Evolutionary conservation across 2,329 filamentous ascomycete genomes (phyloP).

Genomic region (Pseudogymnoascus pannorum): DNA sequence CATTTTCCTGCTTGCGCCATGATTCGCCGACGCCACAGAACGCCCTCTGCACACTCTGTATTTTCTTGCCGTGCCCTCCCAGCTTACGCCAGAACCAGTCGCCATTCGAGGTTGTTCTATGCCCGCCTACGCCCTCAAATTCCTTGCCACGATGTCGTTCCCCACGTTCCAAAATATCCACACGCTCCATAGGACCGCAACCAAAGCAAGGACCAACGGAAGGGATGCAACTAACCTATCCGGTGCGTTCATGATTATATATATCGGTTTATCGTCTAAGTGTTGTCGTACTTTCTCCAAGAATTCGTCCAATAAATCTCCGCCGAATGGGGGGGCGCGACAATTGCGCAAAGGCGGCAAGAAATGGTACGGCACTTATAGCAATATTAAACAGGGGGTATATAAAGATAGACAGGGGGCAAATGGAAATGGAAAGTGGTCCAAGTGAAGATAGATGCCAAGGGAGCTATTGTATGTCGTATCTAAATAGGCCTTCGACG

Average conservation of each 20-base stretch:
- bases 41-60: neutral
- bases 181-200: constrained; percentile 11
- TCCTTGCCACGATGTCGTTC: neutral
- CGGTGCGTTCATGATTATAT: constrained; percentile 42
- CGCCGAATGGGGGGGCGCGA: neutral
- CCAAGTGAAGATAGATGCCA: neutral
- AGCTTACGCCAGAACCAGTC: neutral
- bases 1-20: neutral
- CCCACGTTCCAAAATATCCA: constrained; percentile 8
- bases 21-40: neutral
- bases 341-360: neutral
- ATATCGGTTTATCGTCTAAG: constrained; percentile 3
- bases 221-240: constrained; percentile 37
- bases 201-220: constrained; percentile 9
- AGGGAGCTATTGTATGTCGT: neutral
- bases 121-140: neutral
- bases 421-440: neutral
- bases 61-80: neutral
- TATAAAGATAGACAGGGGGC: neutral
- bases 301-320: neutral
- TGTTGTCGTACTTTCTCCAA: neutral
- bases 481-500: constrained; percentile 2
- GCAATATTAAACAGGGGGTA: neutral
- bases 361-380: neutral
- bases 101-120: neutral